phyloP scores from a whole-genome alignment of 1,139 yeast genomes.

The Protomyces inundatus region DNA sequence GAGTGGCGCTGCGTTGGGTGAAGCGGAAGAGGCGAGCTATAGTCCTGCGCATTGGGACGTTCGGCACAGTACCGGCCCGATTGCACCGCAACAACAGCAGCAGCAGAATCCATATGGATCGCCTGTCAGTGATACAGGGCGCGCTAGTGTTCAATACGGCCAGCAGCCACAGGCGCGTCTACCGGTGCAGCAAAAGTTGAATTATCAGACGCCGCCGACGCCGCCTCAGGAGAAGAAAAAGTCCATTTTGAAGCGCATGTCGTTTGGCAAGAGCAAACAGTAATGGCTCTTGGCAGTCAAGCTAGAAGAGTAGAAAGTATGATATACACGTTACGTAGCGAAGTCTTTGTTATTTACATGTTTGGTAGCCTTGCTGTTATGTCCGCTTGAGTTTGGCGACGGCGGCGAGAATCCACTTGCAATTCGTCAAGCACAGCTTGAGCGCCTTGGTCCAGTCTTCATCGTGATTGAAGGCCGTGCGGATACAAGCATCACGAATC shows the following conservation, averaged over 20 bases:
- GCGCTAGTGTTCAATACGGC: neutral
- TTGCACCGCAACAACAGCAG: neutral
- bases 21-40: slow-evolving; percentile 3
- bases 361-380: neutral
- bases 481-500: slow-evolving; percentile 72
- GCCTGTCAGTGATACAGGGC: slow-evolving; percentile 17
- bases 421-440: slow-evolving; percentile 66
- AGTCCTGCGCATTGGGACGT: neutral
- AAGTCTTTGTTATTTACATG: neutral
- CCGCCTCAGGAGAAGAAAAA: slow-evolving; percentile 24
- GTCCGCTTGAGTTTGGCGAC: neutral
- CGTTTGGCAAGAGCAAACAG: slow-evolving; percentile 22
- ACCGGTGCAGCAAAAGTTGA: slow-evolving; percentile 13
- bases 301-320: neutral
- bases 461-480: slow-evolving; percentile 61
- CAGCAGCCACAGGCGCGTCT: neutral
- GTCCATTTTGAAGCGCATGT: slow-evolving; percentile 14
- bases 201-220: slow-evolving; percentile 13
- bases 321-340: too few species aligned
- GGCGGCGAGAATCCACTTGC: slow-evolving; percentile 43
- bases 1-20: slow-evolving; percentile 9
- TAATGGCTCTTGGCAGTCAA: neutral
- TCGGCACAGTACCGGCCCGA: slow-evolving; percentile 3
- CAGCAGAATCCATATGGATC: slow-evolving; percentile 13
- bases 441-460: slow-evolving; percentile 78